Evolutionary conservation across 176 grass and related monocot genomes (phyloP).

Genomic region (Neostapfia colusana): DNA sequence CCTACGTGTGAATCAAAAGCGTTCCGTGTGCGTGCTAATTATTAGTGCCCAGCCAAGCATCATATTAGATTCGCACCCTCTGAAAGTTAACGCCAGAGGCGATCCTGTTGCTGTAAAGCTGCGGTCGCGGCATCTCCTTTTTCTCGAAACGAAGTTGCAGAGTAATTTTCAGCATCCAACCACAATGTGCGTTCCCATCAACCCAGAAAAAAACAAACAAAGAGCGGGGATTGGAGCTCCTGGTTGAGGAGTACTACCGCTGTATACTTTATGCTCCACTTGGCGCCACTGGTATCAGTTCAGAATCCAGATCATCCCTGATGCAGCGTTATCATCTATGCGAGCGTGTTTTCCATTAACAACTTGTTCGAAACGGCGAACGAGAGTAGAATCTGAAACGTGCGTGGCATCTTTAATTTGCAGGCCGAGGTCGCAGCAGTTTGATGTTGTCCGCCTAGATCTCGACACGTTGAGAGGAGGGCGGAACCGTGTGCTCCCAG

Average conservation of each 20-base stretch:
- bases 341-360: neutral
- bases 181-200: neutral
- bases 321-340: neutral
- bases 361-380: neutral
- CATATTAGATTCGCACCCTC: neutral
- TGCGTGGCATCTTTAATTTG: neutral
- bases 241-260: neutral
- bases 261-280: neutral
- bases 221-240: neutral
- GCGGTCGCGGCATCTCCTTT: neutral
- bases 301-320: neutral
- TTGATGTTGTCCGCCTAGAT: slow-evolving; percentile 30
- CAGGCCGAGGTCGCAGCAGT: neutral
- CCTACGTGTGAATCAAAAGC: slow-evolving; percentile 19
- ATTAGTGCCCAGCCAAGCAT: slow-evolving; percentile 10
- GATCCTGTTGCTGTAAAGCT: slow-evolving; percentile 14
- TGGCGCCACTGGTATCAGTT: neutral
- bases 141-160: neutral
- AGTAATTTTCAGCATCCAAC: neutral
- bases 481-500: slow-evolving; percentile 17
- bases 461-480: neutral
- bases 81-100: neutral
- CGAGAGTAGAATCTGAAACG: neutral
- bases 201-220: neutral
- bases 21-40: neutral